A percentile compares a stretch with the other conserved stretches of the same genome.
Evolutionary conservation across 495 filamentous ascomycete species (phyloP).

Genomic region (Echria macrotheca): DNA sequence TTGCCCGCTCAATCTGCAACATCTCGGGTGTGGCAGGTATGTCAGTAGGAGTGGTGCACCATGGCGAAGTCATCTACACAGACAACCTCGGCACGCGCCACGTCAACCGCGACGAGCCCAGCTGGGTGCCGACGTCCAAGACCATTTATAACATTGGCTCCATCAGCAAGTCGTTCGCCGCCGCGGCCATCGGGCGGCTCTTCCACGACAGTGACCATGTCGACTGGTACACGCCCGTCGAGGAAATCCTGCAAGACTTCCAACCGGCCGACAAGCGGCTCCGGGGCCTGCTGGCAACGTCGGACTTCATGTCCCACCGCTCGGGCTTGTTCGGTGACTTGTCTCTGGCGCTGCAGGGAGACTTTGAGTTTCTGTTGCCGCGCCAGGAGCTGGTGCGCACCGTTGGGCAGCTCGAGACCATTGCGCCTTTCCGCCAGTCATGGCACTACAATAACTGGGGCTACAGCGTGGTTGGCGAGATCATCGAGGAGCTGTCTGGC

Average conservation of each 20-base stretch:
- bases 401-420: not conserved
- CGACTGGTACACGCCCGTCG: not conserved
- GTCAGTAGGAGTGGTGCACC: constrained; percentile 1
- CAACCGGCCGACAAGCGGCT: not conserved
- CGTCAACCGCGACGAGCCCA: too few species aligned
- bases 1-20: constrained; percentile 1
- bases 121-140: too few species aligned
- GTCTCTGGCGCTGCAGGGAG: constrained; percentile 7
- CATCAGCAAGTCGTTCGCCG: constrained; percentile 3
- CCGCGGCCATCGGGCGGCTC: not conserved
- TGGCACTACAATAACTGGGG: constrained; percentile 24
- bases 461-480: constrained; percentile 21
- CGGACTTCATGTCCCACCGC: constrained; percentile 5
- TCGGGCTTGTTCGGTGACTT: constrained; percentile 3
- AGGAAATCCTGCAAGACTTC: not conserved
- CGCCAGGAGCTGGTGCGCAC: constrained; percentile 1
- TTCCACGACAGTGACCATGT: not conserved
- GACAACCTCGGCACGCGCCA: too few species aligned
- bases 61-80: not conserved
- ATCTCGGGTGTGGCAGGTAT: not conserved
- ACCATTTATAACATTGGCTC: constrained; percentile 10
- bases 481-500: constrained; percentile 20
- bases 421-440: constrained; percentile 1
- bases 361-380: constrained; percentile 4
- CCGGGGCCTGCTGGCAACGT: not conserved